phyloP scores from a whole-genome alignment of 1,284 basidiomycete species.

The Leccinum pachyderme region DNA sequence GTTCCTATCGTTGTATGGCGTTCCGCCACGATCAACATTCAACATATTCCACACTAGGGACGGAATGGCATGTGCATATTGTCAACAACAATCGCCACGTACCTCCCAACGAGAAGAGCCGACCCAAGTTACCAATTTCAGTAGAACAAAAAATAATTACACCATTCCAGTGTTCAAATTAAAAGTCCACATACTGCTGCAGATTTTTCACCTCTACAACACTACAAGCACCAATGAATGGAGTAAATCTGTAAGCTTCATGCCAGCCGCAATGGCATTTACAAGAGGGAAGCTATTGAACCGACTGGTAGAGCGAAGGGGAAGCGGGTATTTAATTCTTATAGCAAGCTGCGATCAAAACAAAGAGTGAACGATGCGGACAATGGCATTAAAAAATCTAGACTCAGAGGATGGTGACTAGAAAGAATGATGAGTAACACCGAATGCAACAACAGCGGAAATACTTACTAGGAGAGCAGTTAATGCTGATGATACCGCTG shows the following conservation, averaged over 20 bases:
- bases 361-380: constrained; percentile 22
- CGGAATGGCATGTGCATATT: background rate
- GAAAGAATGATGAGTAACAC: constrained; percentile 2
- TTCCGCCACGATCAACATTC: background rate
- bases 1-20: background rate
- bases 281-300: background rate
- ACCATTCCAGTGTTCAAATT: background rate
- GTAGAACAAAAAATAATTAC: background rate
- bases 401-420: constrained; percentile 36
- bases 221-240: background rate
- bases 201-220: background rate
- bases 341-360: background rate
- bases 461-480: constrained; percentile 44
- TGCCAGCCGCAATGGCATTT: background rate
- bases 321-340: constrained; percentile 16
- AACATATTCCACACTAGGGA: background rate
- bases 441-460: rapidly evolving
- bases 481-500: constrained; percentile 43
- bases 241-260: background rate
- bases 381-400: constrained; percentile 14
- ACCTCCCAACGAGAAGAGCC: background rate
- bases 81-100: background rate
- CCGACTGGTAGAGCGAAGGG: background rate
- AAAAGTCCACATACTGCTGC: background rate
- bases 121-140: background rate